Base-by-base conservation (phyloP, 805 yeast species). In the Candida qinlingensis region DNA sequence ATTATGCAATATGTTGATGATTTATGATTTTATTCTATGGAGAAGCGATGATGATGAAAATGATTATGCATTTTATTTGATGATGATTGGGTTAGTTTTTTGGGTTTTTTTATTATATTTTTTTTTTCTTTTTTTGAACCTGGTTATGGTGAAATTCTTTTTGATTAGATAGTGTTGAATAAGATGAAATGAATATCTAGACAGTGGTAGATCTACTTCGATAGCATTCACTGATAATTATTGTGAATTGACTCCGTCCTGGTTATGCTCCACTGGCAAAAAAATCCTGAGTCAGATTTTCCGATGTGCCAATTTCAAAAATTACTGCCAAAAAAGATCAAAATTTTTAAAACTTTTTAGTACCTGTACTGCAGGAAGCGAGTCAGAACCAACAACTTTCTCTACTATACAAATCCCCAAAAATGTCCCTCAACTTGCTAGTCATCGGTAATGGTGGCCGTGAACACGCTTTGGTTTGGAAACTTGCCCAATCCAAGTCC, bases 381-480 rank as follows among this genome's bases (percentile, higher is more conserved):
- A 19, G 19, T 4, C 45, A 27, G 27, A 12, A 19, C 8, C 38
- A 44, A 9, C 41, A 30, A 13, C 42, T 34, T 27, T 40, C 34
- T 33, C 28, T 10, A 35, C 28, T 19, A 11, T 11, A 11, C 13
- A 35, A 28, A 8, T 19, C 4, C n/a, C 35, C 3, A 12, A 36
- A 26, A 36, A 61, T 61, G 65, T 56, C 65, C 25, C 66, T 77
- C 64, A 88, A 86, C 66, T 69, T 94, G 57, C 81, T 94, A 53
- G 83, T 94, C 55, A 78, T 94, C 58, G 99, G 99, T 62, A 89
- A 87, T 71, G 99, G 99, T 66, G 99, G 99, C 58, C 90, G 99
- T 75, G 99, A 94, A 70, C 97, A 94, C 67, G 98, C 98, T 46
- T 76, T 94, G 52, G 87, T 88, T 12, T 91, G 97, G 97, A 87